Conservation (phyloP, 306 rosid species). For the Leucaena leucocephala region DNA sequence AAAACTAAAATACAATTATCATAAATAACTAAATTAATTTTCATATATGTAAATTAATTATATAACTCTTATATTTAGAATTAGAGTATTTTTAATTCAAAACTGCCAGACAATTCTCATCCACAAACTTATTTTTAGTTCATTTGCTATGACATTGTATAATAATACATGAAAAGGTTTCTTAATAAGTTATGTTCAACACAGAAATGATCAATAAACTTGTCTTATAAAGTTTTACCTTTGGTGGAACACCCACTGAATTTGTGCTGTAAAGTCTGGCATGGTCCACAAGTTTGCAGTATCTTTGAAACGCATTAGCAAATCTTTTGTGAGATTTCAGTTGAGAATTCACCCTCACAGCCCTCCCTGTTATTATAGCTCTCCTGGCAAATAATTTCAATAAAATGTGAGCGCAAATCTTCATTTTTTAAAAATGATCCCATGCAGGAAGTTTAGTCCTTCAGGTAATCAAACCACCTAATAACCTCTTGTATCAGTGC, state of each 20-base stretch:
- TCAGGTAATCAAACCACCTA: neutral
- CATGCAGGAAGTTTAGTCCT: too few species aligned
- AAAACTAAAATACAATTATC: too few species aligned
- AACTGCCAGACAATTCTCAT: neutral
- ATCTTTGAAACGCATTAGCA: conserved; percentile 71
- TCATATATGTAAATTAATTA: too few species aligned
- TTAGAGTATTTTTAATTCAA: neutral
- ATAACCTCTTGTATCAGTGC: neutral
- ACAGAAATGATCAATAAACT: conserved; percentile 1
- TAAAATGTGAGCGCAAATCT: conserved; percentile 1
- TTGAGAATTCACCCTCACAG: conserved; percentile 89
- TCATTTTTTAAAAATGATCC: neutral
- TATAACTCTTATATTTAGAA: too few species aligned
- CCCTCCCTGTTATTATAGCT: conserved; percentile 77
- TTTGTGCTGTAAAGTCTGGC: conserved; percentile 76
- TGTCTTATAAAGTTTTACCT: conserved; percentile 49
- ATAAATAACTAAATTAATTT: too few species aligned
- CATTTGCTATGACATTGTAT: neutral
- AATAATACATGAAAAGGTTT: neutral
- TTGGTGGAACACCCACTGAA: conserved; percentile 56
- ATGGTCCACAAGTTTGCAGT: conserved; percentile 80
- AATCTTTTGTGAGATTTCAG: conserved; percentile 90
- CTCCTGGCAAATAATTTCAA: conserved; percentile 58
- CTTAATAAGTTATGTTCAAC: conserved; percentile 7
- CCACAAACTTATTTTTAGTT: neutral